A percentile compares a stretch with the other conserved stretches of the same genome.
Conservation (phyloP, 1,139 yeast species). For the Pichiaceae sp. region DNA sequence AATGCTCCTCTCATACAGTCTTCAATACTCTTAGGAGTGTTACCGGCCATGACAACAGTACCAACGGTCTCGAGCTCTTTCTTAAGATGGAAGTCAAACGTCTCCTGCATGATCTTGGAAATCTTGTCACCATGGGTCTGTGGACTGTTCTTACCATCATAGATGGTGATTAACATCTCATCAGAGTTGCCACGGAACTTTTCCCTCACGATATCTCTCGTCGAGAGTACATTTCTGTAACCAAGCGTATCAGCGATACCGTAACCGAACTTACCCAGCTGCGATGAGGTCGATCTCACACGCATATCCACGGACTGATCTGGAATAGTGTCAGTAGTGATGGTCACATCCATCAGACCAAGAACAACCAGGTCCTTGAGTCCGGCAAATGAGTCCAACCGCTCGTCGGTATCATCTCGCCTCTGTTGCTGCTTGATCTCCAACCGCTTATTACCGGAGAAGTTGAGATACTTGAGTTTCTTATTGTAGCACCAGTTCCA, state of each 20-base stretch:
- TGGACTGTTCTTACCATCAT: constrained; percentile 69
- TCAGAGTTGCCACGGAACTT: constrained; percentile 77
- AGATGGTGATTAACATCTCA: constrained; percentile 67
- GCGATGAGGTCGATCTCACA: constrained; percentile 88
- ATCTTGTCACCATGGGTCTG: constrained; percentile 57
- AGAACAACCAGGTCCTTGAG: constrained; percentile 64
- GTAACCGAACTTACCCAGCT: constrained; percentile 66
- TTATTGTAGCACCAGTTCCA: constrained; percentile 96
- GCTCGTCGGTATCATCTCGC: constrained; percentile 19
- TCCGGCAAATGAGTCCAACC: constrained; percentile 67
- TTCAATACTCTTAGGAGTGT: constrained; percentile 36
- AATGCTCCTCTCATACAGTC: constrained; percentile 81
- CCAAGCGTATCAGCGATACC: constrained; percentile 92
- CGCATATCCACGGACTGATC: constrained; percentile 81
- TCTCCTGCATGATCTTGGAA: constrained; percentile 66
- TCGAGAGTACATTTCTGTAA: constrained; percentile 53
- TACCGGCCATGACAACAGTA: constrained; percentile 31
- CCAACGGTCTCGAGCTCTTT: constrained; percentile 51
- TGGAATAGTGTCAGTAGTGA: constrained; percentile 77
- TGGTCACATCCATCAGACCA: constrained; percentile 92
- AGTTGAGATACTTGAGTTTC: constrained; percentile 69
- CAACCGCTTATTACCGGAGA: constrained; percentile 86
- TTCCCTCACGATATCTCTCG: constrained; percentile 81
- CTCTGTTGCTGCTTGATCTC: constrained; percentile 64
- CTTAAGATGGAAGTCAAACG: constrained; percentile 55